These are phyloP conservation scores for Umbilicus rupestris DNA, from an alignment of 164 flowering plant species.

Conservation along the genomic window DNA sequence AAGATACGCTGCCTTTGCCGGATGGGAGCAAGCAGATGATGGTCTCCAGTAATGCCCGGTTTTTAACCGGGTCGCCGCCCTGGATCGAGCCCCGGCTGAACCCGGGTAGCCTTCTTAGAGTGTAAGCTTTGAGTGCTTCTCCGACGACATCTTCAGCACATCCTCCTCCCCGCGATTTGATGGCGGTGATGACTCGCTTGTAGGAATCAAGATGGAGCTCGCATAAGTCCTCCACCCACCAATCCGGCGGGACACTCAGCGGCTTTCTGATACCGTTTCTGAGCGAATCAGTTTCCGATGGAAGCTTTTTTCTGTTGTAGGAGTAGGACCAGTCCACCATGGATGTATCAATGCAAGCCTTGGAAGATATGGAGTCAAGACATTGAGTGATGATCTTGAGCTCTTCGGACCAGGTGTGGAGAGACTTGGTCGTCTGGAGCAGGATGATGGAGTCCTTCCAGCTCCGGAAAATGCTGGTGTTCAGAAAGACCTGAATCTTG, in stretches of 20 bases:
- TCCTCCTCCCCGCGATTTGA: conserved; percentile 39
- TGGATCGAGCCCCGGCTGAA: conserved; percentile 41
- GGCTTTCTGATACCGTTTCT: conserved; percentile 43
- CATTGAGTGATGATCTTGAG: conserved; percentile 57
- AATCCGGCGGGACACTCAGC: conserved; percentile 50
- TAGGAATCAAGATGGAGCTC: conserved; percentile 58
- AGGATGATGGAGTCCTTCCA: conserved; percentile 83
- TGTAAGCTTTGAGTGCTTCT: conserved; percentile 57
- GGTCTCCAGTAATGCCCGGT: conserved; percentile 45
- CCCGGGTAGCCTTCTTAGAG: conserved; percentile 43
- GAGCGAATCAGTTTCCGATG: conserved; percentile 33
- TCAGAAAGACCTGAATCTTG: conserved; percentile 74
- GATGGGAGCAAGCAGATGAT: conserved; percentile 44
- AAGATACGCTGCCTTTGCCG: conserved; percentile 42
- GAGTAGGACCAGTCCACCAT: conserved; percentile 78
- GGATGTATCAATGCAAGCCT: conserved; percentile 53
- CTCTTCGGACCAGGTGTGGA: conserved; percentile 56
- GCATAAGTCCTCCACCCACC: conserved; percentile 84
- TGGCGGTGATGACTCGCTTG: conserved; percentile 44
- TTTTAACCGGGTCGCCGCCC: conserved; percentile 33
- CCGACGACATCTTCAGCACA: conserved; percentile 39
- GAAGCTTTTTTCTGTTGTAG: conserved; percentile 52
- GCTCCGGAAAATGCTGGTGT: conserved; percentile 54
- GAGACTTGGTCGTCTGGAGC: conserved; percentile 51
- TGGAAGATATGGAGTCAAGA: conserved; percentile 59